Conservation (phyloP, 2,329 filamentous ascomycete species). For the Phyllosticta citriasiana region DNA sequence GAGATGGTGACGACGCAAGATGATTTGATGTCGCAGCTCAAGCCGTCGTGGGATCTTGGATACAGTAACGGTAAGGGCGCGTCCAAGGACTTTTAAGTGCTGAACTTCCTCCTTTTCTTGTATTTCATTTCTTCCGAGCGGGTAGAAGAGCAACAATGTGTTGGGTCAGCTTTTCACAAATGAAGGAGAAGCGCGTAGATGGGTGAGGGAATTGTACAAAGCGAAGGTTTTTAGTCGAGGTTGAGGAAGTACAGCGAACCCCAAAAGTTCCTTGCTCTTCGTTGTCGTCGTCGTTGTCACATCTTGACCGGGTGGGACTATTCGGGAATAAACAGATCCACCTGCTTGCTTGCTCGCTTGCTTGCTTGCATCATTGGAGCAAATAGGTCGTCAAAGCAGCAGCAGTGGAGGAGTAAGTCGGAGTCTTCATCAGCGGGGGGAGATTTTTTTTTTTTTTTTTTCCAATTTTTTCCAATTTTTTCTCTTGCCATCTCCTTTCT, state of each 20-base stretch:
- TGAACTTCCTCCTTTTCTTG: neutral
- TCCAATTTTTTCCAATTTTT: neutral
- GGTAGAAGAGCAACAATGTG: neutral
- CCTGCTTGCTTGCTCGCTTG: neutral
- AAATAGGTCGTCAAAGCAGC: neutral
- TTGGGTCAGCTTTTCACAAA: neutral
- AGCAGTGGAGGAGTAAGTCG: neutral
- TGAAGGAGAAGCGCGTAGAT: too few species aligned
- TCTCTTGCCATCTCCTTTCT: neutral
- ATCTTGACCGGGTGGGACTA: neutral
- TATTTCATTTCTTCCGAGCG: neutral
- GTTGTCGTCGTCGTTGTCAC: neutral
- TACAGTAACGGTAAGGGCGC: neutral
- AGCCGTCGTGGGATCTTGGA: constrained; percentile 45
- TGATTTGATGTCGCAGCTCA: constrained; percentile 50
- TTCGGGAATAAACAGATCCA: neutral
- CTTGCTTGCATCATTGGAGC: neutral
- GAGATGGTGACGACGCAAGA: constrained; percentile 71
- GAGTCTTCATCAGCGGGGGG: neutral
- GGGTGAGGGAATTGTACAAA: neutral
- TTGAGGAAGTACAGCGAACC: neutral
- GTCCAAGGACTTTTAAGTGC: neutral
- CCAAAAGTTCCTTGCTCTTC: neutral
- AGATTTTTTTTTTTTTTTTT: neutral
- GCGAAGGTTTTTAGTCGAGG: neutral